Base-by-base conservation (phyloP, 495 filamentous ascomycete species). In the Daldinia childiae region DNA sequence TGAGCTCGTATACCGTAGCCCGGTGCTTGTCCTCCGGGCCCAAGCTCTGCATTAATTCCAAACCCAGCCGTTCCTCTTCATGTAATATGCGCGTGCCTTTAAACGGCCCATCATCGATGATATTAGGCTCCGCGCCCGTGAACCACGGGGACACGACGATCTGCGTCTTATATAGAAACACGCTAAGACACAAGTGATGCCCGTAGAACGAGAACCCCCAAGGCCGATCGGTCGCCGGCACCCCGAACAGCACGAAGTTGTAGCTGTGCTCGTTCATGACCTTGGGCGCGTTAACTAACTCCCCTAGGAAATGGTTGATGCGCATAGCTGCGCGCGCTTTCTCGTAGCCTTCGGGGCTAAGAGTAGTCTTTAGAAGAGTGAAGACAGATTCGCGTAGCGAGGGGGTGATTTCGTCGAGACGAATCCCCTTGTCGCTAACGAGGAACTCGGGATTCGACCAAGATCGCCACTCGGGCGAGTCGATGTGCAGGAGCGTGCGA, bases 201-300 rank as follows among this genome's bases (percentile, higher is more conserved):
- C 91, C 91, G 82, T 91, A 94, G 77, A 92, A 89, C 0, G 87
- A 86, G 76, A 84, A 92, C 32, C 91, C 91, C 91, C 91, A 94
- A 6, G 90, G 87, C 9, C 76, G 43, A 11, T 76, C 69, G 4
- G 77, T 71, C 1, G 85, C 87, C 3, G 90, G 88, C 19, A 82
- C 81, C 77, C 91, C 91, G 71, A 93, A 85, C 34, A 87, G 73
- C 15, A 77, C 80, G 76, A 93, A 90, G 80, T 93, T 92, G 83
- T 93, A 94, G 50, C 87, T 89, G 79, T 87, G 83, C 75, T 91
- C 87, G 80, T 92, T 93, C 82, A 91, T 88, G 32, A 94, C 86
- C 15, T 77, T 76, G 0, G 85, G 83, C 5, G 87, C 85, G 32
- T 84, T 73, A 30, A 90, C 87, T 7, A 94, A 82, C 52, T 91